phyloP scores from a whole-genome alignment of 208 protist genomes.

The Leishmania turanica region DNA sequence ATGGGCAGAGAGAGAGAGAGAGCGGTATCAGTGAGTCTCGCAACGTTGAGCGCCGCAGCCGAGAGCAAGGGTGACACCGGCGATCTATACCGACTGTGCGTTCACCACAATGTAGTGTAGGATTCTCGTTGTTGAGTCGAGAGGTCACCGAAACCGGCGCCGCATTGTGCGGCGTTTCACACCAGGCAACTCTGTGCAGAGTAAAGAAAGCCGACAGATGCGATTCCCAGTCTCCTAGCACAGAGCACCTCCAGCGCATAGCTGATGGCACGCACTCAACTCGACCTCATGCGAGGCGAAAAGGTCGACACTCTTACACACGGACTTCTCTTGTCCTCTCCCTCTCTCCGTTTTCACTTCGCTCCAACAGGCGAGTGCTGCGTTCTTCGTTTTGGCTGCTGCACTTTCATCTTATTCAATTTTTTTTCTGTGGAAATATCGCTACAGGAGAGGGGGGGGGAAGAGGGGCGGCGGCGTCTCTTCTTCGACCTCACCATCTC shows the following conservation, averaged over 20 bases:
- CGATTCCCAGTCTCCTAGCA: neutral
- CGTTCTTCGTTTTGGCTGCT: neutral
- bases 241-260: neutral
- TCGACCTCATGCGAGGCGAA: neutral
- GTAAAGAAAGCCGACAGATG: neutral
- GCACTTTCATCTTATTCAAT: neutral
- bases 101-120: neutral
- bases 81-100: neutral
- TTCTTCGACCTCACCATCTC: neutral
- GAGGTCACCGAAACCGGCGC: neutral
- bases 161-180: neutral
- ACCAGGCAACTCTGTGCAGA: neutral
- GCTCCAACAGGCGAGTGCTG: neutral
- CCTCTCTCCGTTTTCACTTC: neutral
- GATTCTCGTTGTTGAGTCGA: neutral
- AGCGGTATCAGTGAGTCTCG: neutral
- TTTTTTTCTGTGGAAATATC: neutral
- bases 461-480: neutral
- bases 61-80: neutral
- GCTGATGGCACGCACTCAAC: neutral
- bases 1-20: neutral
- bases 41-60: neutral
- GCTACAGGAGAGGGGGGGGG: neutral
- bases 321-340: neutral
- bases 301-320: neutral